Evolutionary conservation across 441 rosid species (phyloP), one percentile per base, ranked within the genome.

Genomic region (Flueggea neowawraea): DNA sequence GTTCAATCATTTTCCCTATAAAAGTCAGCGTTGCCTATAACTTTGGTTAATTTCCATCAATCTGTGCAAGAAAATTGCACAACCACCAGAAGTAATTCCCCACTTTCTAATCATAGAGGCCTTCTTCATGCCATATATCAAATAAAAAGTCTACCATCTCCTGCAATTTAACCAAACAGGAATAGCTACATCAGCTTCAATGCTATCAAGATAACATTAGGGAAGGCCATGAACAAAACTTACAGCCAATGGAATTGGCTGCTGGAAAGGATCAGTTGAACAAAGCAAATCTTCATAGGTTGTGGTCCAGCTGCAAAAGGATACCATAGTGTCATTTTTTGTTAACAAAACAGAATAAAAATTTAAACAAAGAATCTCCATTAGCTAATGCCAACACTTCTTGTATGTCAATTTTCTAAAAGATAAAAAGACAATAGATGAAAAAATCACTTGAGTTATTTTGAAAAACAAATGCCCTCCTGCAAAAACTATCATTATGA

Each of bases 141-240:
- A 73, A 84, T 53, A 82, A 76, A 69, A 84, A 78, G 61, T 86
- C 79, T 72, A 86, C 89, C 89, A 82, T 82, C 71, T 84, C 87
- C 87, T 82, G 76, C 84, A 78, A 14, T 22, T 22, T 22, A 22
- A 22, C 28, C 28, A 22, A 22, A 22, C 28, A 22, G 28, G 28
- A 22, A 22, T 22, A 22, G 28, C 28, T 22, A 22, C 28, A 22
- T 22, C 28, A 22, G 28, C 28, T 22, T 22, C 28, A 22, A 22
- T 22, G 28, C 28, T 22, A 22, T 22, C 28, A 22, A 22, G 28
- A 6, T 43, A 6, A 6, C 45, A 43, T 43, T 43, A 43, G 57
- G 60, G 16, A 44, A 6, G 16, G 47, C 52, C 16, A 44, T 50
- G 39, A 10, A n/a, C 22, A 49, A 48, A 66, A 73, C 87, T 82